Base-by-base conservation (phyloP, 2,329 filamentous ascomycete genomes). In the Periconia sp. region DNA sequence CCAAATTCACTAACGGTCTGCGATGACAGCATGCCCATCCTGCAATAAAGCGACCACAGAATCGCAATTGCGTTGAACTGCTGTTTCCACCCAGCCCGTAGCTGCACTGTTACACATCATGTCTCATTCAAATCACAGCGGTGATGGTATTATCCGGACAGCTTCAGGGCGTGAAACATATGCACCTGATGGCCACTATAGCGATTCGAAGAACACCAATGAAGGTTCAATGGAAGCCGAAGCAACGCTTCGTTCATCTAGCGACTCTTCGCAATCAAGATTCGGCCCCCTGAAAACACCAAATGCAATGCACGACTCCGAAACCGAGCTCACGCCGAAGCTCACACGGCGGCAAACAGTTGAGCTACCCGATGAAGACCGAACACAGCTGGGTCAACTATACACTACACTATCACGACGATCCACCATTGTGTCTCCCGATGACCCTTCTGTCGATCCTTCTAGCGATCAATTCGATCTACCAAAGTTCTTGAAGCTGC, bases 371-470 rank as follows among this genome's bases (percentile, higher is more conserved):
- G 54, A 65, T 15, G 54, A 59, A 10, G 64, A 65, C 18, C 58
- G 61, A 19, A 59, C 55, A n/a, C 63, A 70, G 18, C 62, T 72
- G 9, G 55, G 59, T 30, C 59, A 64, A 27, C 61, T 67, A 37
- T 63, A 52, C 50, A 56, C 64, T 18, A 56, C 58, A 17, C 55
- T 63, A n/a, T 70, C 68, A 2, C 59, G 62, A 27, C 60, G 54
- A 17, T 62, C 64, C 11, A 68, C 59, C 44, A 60, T 71, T 20
- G 65, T 64, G 18, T 51, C 57, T 15, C 60, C 63, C 5, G 76
- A 71, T 2, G 79, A 84, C 59, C 75, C 81, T 1, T 71, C 76
- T 0, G 70, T 85, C n/a, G 81, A 85, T 59, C 82, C 82, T 1
- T 72, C 64, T 8, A 80, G 73, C 33, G 74, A 77, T 1, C 68